Base-by-base conservation (phyloP, 495 filamentous ascomycete genomes). In the Penicillium canescens region DNA sequence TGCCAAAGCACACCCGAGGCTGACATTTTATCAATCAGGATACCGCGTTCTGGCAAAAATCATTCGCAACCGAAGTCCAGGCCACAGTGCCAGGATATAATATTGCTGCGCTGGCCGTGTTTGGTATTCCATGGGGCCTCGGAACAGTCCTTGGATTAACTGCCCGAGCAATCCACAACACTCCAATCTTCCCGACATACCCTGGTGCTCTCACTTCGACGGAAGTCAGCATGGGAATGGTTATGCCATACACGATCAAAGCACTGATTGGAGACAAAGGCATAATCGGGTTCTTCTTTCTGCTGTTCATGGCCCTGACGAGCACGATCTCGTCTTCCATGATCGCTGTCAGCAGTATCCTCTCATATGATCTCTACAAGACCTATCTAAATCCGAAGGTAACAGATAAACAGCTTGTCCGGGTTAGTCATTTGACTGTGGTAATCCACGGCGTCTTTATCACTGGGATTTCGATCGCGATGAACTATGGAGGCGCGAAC, bases 231-330 rank as follows among this genome's bases (percentile, higher is more conserved):
- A 67, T 73, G 31, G 79, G 78, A 0, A 67, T 81, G 52, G 72
- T 76, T 2, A 70, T 76, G 55, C 80, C 80, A 20, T 77, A 75
- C 16, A 61, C 70, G 0, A 67, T 80, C n/a, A 73, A 80, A 33
- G 75, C 78, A 6, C 66, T 80, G 3, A 65, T 82, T 12, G 80
- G 80, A 1, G 64, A 72, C 28, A 66, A 69, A 16, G 79, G 77
- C 7, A 75, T 78, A 1, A 62, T 73, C 6, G 70, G 70, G n/a
- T 78, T 81, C 59, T 73, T 83, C 18, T 60, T 83, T 26, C 65
- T 80, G 3, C 60, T 82, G 1, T 82, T 82, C 65, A 79, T 82
- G 78, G 80, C 79, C 33, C 63, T 82, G 16, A 82, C 79, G 4
- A 76, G 68, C 50, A 76, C 74, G 1, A 65, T 75, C 2, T 77